Evolutionary conservation across 352 stramenopile genomes (phyloP).

Genomic region (Pythium monospermum): DNA sequence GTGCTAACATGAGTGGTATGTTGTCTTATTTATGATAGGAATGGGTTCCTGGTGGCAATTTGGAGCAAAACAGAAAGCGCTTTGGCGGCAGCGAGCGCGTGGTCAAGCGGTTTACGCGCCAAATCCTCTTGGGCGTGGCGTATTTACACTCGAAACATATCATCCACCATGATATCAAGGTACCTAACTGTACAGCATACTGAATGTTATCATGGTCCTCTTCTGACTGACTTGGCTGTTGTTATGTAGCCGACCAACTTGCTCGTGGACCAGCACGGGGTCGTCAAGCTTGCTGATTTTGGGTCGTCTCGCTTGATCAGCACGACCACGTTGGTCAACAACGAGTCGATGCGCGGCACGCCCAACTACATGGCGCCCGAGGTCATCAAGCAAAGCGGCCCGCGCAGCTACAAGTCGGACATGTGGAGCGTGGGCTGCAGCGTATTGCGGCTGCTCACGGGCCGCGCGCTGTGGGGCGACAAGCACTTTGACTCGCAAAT

Average conservation of each 20-base stretch:
- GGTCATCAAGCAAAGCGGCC: constrained; percentile 75
- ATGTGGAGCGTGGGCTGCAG: constrained; percentile 84
- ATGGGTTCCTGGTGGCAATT: constrained; percentile 82
- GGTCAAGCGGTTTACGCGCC: constrained; percentile 65
- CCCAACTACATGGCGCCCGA: constrained; percentile 88
- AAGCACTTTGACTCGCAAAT: constrained; percentile 73
- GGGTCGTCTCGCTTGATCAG: constrained; percentile 79
- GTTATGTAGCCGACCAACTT: constrained; percentile 92
- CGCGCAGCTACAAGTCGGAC: constrained; percentile 67
- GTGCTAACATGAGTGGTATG: neutral
- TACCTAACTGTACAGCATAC: constrained; percentile 28
- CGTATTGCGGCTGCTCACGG: constrained; percentile 72
- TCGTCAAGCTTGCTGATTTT: constrained; percentile 94
- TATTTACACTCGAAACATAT: constrained; percentile 83
- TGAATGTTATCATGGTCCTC: neutral
- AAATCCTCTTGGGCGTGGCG: constrained; percentile 83
- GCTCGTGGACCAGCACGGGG: constrained; percentile 91
- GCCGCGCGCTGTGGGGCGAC: constrained; percentile 67
- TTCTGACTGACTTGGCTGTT: constrained; percentile 9
- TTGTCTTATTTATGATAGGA: constrained; percentile 33
- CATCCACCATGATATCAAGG: constrained; percentile 84
- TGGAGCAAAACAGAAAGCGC: constrained; percentile 75
- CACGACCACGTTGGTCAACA: constrained; percentile 39
- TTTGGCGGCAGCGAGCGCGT: constrained; percentile 75
- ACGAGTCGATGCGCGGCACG: constrained; percentile 67